Base-by-base conservation (phyloP, 2,329 filamentous ascomycete genomes). In the Rutstroemia sp. region DNA sequence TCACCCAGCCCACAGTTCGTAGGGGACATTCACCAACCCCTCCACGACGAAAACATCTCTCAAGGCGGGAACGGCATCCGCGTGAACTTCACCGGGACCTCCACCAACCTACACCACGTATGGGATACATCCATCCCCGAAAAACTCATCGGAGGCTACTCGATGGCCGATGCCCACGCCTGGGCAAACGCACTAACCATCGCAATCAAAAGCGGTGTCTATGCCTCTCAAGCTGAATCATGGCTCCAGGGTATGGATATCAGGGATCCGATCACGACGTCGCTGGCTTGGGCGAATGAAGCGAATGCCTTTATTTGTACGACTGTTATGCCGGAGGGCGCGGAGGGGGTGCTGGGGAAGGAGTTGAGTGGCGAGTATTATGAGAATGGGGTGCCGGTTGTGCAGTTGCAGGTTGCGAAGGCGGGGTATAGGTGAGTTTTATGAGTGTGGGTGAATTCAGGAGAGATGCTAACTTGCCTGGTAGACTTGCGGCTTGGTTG, bases 81-180 rank as follows among this genome's bases (percentile, higher is more conserved):
- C 14, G 86, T 90, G 1, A 73, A 72, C 16, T 90, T 84, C 71
- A 74, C 82, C 25, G 77, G 76, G 3, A 68, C 70, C 30, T 69
- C 74, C 27, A 76, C 80, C 55, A 90, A 90, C 66, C 75, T 90
- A 44, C 87, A 90, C 66, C 78, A 85, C 57, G 80, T 89, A 16
- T 90, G 87, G 87, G 87, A 90, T 67, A 82, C 79, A 53, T 80
- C 78, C 62, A 89, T 89, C 60, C 78, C 82, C 0, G 84, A 87
- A 71, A 80, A 84, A 65, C 71, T 81, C 64, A 73, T 86, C 1
- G 84, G 84, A 2, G 80, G 77, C n/a, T 80, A 66, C 69, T 74
- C 70, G 69, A 78, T 69, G 1, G 68, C 70, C 5, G 72, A 77
- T 47, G 83, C 82, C 1, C 68, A 73, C 51, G 68, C 67, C 44